Evolutionary conservation across 2,329 filamentous ascomycete genomes (phyloP).

Genomic region (Botrytis medusae): DNA sequence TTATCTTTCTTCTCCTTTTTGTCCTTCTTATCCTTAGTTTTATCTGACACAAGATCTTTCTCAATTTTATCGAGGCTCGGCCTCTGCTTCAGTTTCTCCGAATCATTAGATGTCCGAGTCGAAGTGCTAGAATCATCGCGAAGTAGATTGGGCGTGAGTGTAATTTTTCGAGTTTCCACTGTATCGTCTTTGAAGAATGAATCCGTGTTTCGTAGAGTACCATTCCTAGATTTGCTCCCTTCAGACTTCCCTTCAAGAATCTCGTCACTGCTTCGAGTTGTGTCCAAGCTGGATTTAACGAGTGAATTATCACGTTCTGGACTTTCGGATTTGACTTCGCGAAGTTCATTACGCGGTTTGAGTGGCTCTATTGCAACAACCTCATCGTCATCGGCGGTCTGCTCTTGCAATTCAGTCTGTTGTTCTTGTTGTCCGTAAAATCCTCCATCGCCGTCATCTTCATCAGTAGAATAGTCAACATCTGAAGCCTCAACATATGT

Average conservation of each 20-base stretch:
- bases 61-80: constrained; percentile 76
- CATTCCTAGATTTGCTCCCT: constrained; percentile 72
- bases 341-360: constrained; percentile 44
- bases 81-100: constrained; percentile 54
- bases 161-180: constrained; percentile 95
- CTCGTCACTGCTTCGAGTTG: constrained; percentile 62
- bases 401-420: constrained; percentile 47
- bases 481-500: constrained; percentile 73
- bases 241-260: constrained; percentile 56
- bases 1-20: constrained; percentile 59
- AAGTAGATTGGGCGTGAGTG: constrained; percentile 86
- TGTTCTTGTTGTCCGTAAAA: constrained; percentile 50
- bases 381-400: constrained; percentile 41
- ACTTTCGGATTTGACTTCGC: constrained; percentile 35
- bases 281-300: constrained; percentile 41
- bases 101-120: constrained; percentile 45
- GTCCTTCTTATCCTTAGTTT: constrained; percentile 66
- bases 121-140: constrained; percentile 67
- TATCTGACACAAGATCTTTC: constrained; percentile 64
- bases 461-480: constrained; percentile 67
- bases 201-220: constrained; percentile 85
- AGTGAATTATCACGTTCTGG: constrained; percentile 27
- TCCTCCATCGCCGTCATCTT: constrained; percentile 54
- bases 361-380: constrained; percentile 41
- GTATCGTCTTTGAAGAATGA: constrained; percentile 98